phyloP scores from a whole-genome alignment of 768 basidiomycete genomes.

The Termitomyces sp. region DNA sequence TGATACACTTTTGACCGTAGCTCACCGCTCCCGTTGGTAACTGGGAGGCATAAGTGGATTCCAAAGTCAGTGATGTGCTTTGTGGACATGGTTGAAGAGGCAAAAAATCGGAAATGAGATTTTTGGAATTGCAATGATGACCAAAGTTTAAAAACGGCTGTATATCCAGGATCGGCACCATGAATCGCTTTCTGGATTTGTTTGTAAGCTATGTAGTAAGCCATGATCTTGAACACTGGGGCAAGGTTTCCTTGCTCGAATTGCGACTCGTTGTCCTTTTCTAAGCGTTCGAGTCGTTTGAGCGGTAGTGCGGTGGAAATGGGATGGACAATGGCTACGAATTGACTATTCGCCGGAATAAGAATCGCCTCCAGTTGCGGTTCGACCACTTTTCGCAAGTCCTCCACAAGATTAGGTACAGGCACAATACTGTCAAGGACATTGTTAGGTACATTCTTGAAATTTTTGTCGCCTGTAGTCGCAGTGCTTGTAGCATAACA shows the following conservation, averaged over 20 bases:
- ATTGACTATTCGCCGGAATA: background rate
- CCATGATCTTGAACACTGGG: background rate
- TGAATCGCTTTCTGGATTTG: background rate
- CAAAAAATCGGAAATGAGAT: background rate
- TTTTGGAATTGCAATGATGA: background rate
- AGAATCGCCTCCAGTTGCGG: no score
- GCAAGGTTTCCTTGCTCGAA: background rate
- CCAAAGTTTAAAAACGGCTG: no score
- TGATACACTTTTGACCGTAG: no score
- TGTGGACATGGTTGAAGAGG: background rate
- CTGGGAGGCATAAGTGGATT: background rate
- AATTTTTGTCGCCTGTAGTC: no score
- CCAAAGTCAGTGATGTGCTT: background rate
- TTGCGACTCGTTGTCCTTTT: background rate
- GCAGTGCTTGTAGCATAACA: no score
- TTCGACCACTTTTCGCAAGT: no score
- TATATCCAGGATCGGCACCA: no score
- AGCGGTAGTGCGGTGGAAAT: background rate
- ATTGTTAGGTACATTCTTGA: no score
- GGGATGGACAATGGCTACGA: background rate
- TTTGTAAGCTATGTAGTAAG: background rate
- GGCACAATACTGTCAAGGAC: no score
- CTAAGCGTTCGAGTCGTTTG: background rate
- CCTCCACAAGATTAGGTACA: no score
- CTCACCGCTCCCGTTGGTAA: no score